Evolutionary conservation across 345 rosid genomes (phyloP), one percentile per base, ranked within the genome.

Genomic region (Firmiana major): DNA sequence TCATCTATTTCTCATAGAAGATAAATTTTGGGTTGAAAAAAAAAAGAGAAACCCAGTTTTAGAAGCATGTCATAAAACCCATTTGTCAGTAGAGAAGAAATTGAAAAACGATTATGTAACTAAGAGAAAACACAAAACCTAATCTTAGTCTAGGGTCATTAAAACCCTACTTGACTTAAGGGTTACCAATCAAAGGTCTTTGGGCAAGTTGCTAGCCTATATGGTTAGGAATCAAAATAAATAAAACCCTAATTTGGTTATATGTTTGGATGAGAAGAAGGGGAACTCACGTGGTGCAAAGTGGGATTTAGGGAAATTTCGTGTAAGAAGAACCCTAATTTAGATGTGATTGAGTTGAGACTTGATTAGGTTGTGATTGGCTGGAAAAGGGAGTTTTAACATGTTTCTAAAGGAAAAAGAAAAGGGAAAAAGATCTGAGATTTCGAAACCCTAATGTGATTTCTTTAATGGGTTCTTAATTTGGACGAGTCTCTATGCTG

Each of bases 61-160:
- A 24, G 76, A 76, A 85, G 84, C 75, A 73, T 88, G 92, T 83
- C 85, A 83, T 77, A 76, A 59, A 83, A 81, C 85, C 77, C 88
- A 80, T 85, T 81, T 87, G 88, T 90, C 93, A 88, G 90, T 75
- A 80, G 81, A 83, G 86, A 86, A 79, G 84, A 84, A 87, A 85
- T 84, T 79, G 83, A 85, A 87, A 83, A 84, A 88, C 88, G 92
- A 90, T 93, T 89, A 90, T 83, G 59, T 80, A 86, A 75, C 81
- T 64, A 80, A 82, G 82, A 84, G 84, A 82, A 83, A 58, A 74
- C 73, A 82, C 81, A 63, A 74, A 74, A 81, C 81, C 83, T 79
- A 76, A 80, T 81, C 79, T 83, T 79, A 65, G 71, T 74, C 81
- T 84, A 79, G 55, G 21, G 77, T 78, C 67, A 63, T 79, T 75